Conservation (phyloP, 1,284 basidiomycete species). For the Trichosporon sp. region DNA sequence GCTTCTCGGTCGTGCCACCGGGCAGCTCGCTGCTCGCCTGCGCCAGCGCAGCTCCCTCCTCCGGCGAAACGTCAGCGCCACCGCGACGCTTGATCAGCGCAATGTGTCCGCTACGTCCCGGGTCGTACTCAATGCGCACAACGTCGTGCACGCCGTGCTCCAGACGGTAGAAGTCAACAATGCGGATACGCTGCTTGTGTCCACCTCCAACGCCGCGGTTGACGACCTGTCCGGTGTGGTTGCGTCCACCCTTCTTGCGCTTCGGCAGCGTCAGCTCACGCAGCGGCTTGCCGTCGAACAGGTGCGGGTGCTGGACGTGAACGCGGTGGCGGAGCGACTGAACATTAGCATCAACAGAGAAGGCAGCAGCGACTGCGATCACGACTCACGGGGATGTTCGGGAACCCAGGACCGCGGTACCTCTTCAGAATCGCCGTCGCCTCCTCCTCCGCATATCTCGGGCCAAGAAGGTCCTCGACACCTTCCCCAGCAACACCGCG, state of each 20-base stretch:
- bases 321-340: conserved; percentile 76
- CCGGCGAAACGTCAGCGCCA: conserved; percentile 21
- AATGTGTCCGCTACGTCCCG: conserved; percentile 87
- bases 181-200: conserved; percentile 76
- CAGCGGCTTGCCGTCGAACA: conserved; percentile 77
- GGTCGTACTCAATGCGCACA: conserved; percentile 93
- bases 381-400: conserved; percentile 39
- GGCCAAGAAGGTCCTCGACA: conserved; percentile 6
- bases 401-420: conserved; percentile 42
- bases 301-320: conserved; percentile 70
- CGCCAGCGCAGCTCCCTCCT: conserved; percentile 29
- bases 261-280: conserved; percentile 76
- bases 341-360: background rate
- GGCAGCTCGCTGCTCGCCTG: conserved; percentile 18
- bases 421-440: conserved; percentile 35
- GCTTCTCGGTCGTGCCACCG: conserved; percentile 11
- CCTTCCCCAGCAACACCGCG: conserved; percentile 9
- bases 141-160: conserved; percentile 79
- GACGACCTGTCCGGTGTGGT: conserved; percentile 75
- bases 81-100: conserved; percentile 59
- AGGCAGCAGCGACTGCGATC: no score
- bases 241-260: conserved; percentile 81
- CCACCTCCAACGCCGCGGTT: conserved; percentile 86
- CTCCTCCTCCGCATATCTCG: background rate
- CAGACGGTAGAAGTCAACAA: conserved; percentile 77